phyloP scores from a whole-genome alignment of 1,284 basidiomycete genomes.

The Cutaneotrichosporon sp. region DNA sequence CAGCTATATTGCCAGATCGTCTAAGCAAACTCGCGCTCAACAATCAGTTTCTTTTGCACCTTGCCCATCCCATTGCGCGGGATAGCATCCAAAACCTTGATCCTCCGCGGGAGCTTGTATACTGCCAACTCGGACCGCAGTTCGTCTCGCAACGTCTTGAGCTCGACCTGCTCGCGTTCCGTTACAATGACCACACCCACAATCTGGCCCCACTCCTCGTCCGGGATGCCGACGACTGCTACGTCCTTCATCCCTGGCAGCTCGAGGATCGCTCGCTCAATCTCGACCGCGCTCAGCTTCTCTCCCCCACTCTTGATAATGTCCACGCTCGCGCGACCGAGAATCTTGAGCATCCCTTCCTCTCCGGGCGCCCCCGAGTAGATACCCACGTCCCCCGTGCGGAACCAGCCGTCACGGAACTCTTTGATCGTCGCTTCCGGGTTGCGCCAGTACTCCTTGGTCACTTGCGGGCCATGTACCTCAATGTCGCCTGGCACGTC shows the following conservation, averaged over 20 bases:
- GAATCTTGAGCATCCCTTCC: slow-evolving; percentile 35
- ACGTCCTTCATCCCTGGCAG: slow-evolving; percentile 43
- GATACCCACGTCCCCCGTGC: slow-evolving; percentile 50
- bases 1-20: not conserved
- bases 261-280: slow-evolving; percentile 45
- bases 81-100: slow-evolving; percentile 40
- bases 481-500: slow-evolving; percentile 45
- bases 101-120: slow-evolving; percentile 45
- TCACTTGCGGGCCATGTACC: slow-evolving; percentile 42
- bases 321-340: slow-evolving; percentile 41
- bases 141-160: slow-evolving; percentile 31
- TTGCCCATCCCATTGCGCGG: slow-evolving; percentile 45
- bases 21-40: slow-evolving; percentile 26
- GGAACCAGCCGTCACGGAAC: slow-evolving; percentile 48
- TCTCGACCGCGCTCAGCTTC: slow-evolving; percentile 49
- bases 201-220: slow-evolving; percentile 49
- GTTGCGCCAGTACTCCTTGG: slow-evolving; percentile 47
- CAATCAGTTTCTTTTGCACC: slow-evolving; percentile 37
- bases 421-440: slow-evolving; percentile 42
- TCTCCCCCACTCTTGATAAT: slow-evolving; percentile 50
- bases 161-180: slow-evolving; percentile 20
- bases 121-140: slow-evolving; percentile 37
- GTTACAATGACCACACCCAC: slow-evolving; percentile 38
- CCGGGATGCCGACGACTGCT: slow-evolving; percentile 46
- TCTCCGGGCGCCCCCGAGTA: slow-evolving; percentile 29